phyloP scores from a whole-genome alignment of 345 rosid species.

The Eucalyptus pauciflora region DNA sequence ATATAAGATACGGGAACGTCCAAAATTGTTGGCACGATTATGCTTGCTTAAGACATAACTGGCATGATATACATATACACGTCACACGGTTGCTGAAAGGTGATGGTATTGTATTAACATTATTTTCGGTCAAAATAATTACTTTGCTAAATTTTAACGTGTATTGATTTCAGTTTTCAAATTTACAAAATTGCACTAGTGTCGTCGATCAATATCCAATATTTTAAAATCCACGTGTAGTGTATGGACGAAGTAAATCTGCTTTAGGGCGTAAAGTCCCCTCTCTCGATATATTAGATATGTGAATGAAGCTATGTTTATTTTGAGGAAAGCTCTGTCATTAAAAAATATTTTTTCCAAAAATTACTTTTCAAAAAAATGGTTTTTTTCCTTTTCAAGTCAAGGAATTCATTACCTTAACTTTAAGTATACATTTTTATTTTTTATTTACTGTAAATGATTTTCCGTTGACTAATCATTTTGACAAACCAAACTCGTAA shows the following conservation, averaged over 20 bases:
- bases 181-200: background rate
- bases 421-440: no score
- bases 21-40: background rate
- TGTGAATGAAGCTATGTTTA: background rate
- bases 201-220: background rate
- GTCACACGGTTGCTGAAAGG: background rate
- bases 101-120: background rate
- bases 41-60: background rate
- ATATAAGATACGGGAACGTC: background rate
- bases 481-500: rapidly evolving
- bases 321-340: background rate
- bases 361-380: background rate
- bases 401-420: background rate
- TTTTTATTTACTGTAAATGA: background rate
- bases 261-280: background rate
- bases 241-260: background rate
- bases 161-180: background rate
- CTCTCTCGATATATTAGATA: background rate
- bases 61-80: background rate
- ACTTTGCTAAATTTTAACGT: background rate
- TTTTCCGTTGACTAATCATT: rapidly evolving
- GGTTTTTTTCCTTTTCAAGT: background rate
- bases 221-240: background rate
- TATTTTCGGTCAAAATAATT: background rate
- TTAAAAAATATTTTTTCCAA: background rate